phyloP scores from a whole-genome alignment of 1,139 yeast genomes.

The Hansenula sp. region DNA sequence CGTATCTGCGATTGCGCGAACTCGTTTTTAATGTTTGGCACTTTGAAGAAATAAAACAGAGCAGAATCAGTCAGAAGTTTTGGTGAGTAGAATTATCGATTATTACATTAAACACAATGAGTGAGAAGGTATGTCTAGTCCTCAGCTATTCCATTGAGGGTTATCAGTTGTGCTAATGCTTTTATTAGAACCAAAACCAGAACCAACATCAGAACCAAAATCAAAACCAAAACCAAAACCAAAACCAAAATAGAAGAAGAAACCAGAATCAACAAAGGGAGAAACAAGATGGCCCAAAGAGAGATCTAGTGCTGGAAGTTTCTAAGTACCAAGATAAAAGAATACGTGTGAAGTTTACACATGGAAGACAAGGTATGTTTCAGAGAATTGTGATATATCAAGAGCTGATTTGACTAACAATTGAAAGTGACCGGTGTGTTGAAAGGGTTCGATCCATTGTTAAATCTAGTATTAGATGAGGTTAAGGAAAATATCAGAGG shows the following conservation, averaged over 20 bases:
- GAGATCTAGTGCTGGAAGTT: conserved; percentile 85
- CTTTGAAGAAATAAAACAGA: background rate
- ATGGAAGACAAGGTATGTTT: conserved; percentile 61
- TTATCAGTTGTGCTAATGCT: too few relatives aligned
- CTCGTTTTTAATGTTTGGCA: too few relatives aligned
- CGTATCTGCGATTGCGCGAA: too few relatives aligned
- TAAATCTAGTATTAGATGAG: conserved; percentile 89
- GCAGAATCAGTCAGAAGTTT: background rate
- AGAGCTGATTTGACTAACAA: background rate
- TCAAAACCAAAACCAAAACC: conserved; percentile 27
- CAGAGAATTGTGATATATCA: background rate
- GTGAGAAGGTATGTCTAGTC: conserved; percentile 4
- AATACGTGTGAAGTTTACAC: conserved; percentile 76
- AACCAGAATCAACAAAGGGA: conserved; percentile 29
- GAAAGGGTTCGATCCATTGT: conserved; percentile 87
- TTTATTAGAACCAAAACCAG: conserved; percentile 24
- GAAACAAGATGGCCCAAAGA: conserved; percentile 72
- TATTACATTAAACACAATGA: background rate
- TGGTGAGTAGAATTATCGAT: too few relatives aligned
- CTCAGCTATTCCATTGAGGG: background rate
- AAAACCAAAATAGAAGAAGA: conserved; percentile 22
- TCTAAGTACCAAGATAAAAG: conserved; percentile 71
- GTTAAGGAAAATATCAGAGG: conserved; percentile 67
- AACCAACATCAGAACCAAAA: conserved; percentile 31
- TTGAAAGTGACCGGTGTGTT: conserved; percentile 60